Evolutionary conservation across 768 basidiomycete genomes (phyloP).

Genomic region (Suillus occidentalis): DNA sequence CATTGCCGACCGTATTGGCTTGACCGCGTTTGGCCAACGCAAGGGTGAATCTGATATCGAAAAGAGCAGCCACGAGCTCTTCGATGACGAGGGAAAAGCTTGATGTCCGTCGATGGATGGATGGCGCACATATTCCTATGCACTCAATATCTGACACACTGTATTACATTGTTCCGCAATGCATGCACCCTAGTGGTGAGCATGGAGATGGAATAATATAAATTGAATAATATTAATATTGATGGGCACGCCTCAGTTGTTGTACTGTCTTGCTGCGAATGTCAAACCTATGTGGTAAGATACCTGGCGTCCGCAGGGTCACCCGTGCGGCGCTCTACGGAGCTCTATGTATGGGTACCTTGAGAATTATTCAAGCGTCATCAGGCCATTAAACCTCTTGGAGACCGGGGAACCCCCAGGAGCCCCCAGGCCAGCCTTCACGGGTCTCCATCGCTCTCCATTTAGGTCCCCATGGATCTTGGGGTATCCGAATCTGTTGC

Average conservation of each 20-base stretch:
- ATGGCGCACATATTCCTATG: background rate
- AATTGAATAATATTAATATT: background rate
- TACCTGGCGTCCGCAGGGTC: background rate
- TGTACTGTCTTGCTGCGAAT: background rate
- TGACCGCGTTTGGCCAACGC: constrained; percentile 36
- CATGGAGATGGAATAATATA: background rate
- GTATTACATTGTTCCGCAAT: constrained; percentile 1
- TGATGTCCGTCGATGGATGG: background rate
- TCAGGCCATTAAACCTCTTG: background rate
- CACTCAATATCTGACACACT: background rate
- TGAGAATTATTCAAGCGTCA: background rate
- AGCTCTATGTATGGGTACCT: background rate
- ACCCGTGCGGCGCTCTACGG: background rate
- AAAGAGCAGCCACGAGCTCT: constrained; percentile 19
- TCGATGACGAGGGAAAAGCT: constrained; percentile 21
- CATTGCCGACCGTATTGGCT: constrained; percentile 66
- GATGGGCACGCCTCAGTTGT: background rate
- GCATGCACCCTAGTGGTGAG: constrained; percentile 3
- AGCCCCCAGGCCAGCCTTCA: background rate
- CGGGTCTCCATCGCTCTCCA: background rate
- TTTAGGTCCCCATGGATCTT: background rate
- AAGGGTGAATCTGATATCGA: constrained; percentile 16
- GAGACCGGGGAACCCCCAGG: background rate
- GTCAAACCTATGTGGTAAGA: background rate
- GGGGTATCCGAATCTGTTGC: background rate